phyloP scores from a whole-genome alignment of 441 rosid species.

The Rhodomyrtus psidioides region DNA sequence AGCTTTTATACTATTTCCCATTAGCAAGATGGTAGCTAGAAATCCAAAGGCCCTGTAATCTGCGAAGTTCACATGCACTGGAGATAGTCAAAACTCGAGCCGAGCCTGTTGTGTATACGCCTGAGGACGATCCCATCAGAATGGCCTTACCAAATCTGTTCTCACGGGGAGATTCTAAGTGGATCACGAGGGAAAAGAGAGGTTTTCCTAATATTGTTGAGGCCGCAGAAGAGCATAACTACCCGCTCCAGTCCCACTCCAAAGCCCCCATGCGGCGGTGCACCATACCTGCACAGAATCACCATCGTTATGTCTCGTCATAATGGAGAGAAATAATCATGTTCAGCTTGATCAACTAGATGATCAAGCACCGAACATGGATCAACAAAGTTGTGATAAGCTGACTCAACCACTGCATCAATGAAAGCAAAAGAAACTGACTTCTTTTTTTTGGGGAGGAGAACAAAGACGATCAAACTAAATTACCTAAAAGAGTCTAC shows the following conservation, averaged over 20 bases:
- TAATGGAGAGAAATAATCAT: neutral
- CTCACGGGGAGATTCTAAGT: constrained; percentile 52
- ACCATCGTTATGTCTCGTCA: neutral
- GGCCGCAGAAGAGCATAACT: constrained; percentile 76
- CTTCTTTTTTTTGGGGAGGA: neutral
- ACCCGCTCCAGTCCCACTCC: constrained; percentile 85
- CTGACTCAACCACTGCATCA: neutral
- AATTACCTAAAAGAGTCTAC: constrained; percentile 79
- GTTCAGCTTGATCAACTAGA: neutral
- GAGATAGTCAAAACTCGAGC: neutral
- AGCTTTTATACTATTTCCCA: neutral
- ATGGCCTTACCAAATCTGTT: neutral
- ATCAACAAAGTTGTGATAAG: neutral
- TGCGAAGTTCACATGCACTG: neutral
- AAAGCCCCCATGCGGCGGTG: constrained; percentile 85
- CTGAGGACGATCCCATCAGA: neutral
- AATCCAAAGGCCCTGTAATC: neutral
- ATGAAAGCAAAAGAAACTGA: neutral
- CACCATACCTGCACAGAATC: constrained; percentile 50
- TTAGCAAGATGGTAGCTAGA: neutral
- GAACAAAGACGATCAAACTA: neutral
- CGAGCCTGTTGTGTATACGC: neutral
- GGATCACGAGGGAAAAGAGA: constrained; percentile 90
- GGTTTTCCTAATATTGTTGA: constrained; percentile 75
- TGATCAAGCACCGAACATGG: neutral